A percentile compares a stretch with the other conserved stretches of the same genome.
Conservation (phyloP, 1,284 basidiomycete species). For the Ustilago esculenta region DNA sequence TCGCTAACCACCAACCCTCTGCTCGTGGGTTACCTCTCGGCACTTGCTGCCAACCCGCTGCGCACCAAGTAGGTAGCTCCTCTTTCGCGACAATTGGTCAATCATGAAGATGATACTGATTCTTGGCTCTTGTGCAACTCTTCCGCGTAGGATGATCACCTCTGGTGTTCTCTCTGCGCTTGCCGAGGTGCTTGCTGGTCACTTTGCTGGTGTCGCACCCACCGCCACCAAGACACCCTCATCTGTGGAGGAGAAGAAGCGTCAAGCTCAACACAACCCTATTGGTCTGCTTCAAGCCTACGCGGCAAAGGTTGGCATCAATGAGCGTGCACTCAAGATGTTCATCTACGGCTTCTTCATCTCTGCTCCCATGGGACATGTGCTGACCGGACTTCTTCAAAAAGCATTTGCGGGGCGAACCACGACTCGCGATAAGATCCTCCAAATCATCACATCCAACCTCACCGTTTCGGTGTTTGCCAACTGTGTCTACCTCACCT, state of each 20-base stretch:
- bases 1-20: conserved; percentile 45
- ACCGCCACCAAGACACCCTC: conserved; percentile 27
- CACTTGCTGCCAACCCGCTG: conserved; percentile 58
- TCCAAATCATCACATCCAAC: conserved; percentile 77
- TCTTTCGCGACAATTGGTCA: no score
- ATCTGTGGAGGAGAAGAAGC: conserved; percentile 38
- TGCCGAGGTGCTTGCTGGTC: conserved; percentile 55
- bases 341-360: conserved; percentile 82
- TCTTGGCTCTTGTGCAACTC: neutral
- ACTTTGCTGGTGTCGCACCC: conserved; percentile 52
- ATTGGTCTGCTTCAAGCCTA: conserved; percentile 25
- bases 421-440: conserved; percentile 75
- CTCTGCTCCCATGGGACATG: conserved; percentile 83
- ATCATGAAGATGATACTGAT: no score
- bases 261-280: conserved; percentile 32
- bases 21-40: conserved; percentile 48
- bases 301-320: conserved; percentile 51
- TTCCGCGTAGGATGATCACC: conserved; percentile 46
- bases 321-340: conserved; percentile 77
- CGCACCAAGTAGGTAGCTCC: conserved; percentile 47
- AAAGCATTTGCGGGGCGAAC: conserved; percentile 80
- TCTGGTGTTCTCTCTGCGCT: conserved; percentile 55
- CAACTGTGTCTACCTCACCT: conserved; percentile 75
- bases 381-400: conserved; percentile 75
- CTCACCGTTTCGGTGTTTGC: conserved; percentile 81